phyloP scores from a whole-genome alignment of 176 grass and related monocot species.

The Bonia amplexicaulis region DNA sequence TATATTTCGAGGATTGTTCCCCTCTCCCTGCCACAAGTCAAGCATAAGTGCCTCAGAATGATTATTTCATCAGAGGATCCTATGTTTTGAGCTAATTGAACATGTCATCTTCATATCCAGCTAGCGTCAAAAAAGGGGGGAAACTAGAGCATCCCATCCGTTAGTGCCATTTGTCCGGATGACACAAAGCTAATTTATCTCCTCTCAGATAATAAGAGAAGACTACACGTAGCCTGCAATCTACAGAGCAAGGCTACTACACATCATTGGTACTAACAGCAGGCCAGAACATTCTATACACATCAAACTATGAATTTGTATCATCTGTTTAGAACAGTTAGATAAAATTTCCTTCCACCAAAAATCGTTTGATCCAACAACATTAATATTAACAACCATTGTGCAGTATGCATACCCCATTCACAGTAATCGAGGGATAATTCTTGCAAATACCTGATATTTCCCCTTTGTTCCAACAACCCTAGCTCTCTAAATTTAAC shows the following conservation, averaged over 20 bases:
- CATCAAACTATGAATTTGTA: neutral
- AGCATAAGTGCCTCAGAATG: neutral
- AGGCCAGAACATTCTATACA: neutral
- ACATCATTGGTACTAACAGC: neutral
- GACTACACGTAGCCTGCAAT: neutral
- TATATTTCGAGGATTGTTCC: neutral
- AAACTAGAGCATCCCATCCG: neutral
- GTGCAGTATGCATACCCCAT: neutral
- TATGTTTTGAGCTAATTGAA: neutral
- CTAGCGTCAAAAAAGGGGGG: no score
- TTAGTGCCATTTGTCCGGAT: neutral
- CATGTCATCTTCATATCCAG: no score
- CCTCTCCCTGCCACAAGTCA: neutral
- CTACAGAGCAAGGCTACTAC: neutral
- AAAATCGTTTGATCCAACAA: neutral
- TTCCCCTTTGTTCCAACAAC: neutral
- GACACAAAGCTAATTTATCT: neutral
- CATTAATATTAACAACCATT: neutral
- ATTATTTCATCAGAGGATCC: neutral
- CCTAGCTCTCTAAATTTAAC: neutral
- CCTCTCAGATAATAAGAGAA: neutral
- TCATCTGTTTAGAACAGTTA: neutral
- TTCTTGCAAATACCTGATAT: neutral
- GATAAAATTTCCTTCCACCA: neutral
- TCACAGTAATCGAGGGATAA: neutral